Evolutionary conservation across 73 alveolate species (phyloP).

Genomic region (Uronychia setigera): DNA sequence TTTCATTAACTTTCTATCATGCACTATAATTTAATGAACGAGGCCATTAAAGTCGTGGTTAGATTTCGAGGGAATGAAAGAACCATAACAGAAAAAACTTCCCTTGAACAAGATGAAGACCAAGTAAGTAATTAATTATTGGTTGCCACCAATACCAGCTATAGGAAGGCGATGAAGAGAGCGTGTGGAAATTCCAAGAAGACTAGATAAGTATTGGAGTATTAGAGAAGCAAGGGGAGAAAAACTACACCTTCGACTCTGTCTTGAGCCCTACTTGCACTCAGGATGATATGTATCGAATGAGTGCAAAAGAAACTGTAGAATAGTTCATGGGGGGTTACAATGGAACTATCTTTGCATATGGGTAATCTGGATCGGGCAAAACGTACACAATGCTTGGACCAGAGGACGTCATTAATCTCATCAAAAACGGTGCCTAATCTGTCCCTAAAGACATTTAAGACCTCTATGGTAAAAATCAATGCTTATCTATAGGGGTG

Average conservation of each 20-base stretch:
- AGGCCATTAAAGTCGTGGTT: slow-evolving; percentile 23
- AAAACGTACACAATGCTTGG: slow-evolving; percentile 13
- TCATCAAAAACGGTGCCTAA: slow-evolving; percentile 5
- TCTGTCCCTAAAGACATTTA: slow-evolving; percentile 54
- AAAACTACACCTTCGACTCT: slow-evolving; percentile 18
- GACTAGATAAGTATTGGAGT: neutral
- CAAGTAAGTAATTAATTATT: too few relatives aligned
- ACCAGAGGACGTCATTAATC: slow-evolving; percentile 53
- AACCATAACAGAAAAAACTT: too few relatives aligned
- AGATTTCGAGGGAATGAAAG: slow-evolving; percentile 37
- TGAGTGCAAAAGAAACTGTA: slow-evolving; percentile 58
- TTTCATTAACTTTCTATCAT: too few relatives aligned
- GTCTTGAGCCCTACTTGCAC: slow-evolving; percentile 32
- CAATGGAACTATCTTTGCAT: slow-evolving; percentile 8
- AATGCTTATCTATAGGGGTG: neutral
- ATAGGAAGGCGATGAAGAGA: too few relatives aligned
- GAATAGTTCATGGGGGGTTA: slow-evolving; percentile 46
- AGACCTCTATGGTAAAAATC: slow-evolving; percentile 58
- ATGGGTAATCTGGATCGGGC: slow-evolving; percentile 20
- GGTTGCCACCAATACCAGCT: too few relatives aligned
- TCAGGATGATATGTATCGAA: slow-evolving; percentile 26
- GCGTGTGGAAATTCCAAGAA: neutral
- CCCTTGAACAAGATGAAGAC: too few relatives aligned
- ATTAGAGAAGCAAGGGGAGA: neutral
- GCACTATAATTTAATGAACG: too few relatives aligned